These are phyloP conservation scores for Dictyostelium capitatum DNA, from an alignment of 78 protist species.

Conservation along the genomic window DNA sequence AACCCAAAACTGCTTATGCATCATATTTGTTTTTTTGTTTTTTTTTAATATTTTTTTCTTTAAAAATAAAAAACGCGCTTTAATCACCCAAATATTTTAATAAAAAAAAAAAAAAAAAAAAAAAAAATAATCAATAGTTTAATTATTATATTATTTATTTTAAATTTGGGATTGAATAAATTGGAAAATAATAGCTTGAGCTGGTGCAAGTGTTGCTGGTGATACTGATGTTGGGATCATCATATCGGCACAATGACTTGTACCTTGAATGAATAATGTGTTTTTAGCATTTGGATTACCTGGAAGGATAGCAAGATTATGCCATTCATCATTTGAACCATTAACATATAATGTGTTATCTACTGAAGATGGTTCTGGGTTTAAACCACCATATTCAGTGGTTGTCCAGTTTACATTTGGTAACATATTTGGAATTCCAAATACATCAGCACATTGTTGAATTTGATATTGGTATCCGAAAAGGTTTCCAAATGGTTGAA, in stretches of 20 bases:
- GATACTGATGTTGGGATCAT: conserved; percentile 57
- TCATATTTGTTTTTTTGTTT: no score
- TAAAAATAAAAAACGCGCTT: no score
- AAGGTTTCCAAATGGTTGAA: conserved; percentile 72
- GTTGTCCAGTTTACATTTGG: conserved; percentile 73
- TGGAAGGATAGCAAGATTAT: conserved; percentile 53
- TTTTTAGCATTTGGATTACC: neutral
- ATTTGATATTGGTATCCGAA: conserved; percentile 19
- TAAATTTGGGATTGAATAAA: neutral
- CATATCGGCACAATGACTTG: conserved; percentile 81
- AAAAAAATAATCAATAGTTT: no score
- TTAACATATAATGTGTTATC: conserved; percentile 39
- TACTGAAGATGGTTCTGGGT: conserved; percentile 73
- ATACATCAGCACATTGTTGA: conserved; percentile 45
- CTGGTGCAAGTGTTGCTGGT: conserved; percentile 55
- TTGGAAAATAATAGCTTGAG: conserved; percentile 23
- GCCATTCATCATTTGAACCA: conserved; percentile 86
- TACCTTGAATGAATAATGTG: conserved; percentile 53
- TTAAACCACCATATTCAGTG: conserved; percentile 83
- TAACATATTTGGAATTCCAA: conserved; percentile 29
- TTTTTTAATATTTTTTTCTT: no score
- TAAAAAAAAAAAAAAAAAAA: no score
- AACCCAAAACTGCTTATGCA: no score
- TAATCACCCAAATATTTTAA: no score
- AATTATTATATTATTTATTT: neutral